These are phyloP conservation scores for Colletotrichum costaricense DNA, from an alignment of 2,329 filamentous ascomycete species.

Conservation along the genomic window DNA sequence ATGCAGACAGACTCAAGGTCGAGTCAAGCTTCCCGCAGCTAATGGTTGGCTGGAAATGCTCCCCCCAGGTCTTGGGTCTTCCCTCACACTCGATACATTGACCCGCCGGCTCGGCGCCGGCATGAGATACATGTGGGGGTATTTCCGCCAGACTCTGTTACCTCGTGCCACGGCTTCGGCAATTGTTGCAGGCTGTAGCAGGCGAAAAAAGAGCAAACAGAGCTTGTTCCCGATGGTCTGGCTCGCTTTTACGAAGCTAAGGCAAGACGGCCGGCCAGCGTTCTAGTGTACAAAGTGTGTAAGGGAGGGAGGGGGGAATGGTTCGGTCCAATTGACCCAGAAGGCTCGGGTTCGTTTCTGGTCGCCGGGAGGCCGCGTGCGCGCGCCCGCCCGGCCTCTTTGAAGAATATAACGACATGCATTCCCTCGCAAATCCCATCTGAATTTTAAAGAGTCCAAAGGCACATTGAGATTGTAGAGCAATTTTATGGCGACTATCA, in stretches of 20 bases:
- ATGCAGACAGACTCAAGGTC: conserved; percentile 14
- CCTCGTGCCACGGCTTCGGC: conserved; percentile 12
- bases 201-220: too few species aligned
- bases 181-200: background rate
- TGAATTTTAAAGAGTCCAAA: too few species aligned
- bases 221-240: background rate
- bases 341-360: background rate
- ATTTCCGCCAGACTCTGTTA: background rate
- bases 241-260: background rate
- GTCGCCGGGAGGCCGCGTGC: background rate
- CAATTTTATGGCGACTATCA: conserved; percentile 20
- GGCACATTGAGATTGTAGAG: background rate
- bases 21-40: background rate
- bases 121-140: background rate
- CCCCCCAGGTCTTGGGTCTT: background rate
- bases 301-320: background rate
- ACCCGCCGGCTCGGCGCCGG: conserved; percentile 14
- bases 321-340: background rate
- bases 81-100: background rate
- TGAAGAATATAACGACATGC: conserved; percentile 22
- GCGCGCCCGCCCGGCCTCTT: background rate
- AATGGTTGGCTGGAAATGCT: background rate
- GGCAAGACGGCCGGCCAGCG: too few species aligned
- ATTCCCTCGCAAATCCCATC: conserved; percentile 5
- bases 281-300: background rate